Percentiles rank a stretch among this genome's conserved stretches.
Conservation (phyloP, 768 basidiomycete genomes). For the Plicaturopsis crispa region DNA sequence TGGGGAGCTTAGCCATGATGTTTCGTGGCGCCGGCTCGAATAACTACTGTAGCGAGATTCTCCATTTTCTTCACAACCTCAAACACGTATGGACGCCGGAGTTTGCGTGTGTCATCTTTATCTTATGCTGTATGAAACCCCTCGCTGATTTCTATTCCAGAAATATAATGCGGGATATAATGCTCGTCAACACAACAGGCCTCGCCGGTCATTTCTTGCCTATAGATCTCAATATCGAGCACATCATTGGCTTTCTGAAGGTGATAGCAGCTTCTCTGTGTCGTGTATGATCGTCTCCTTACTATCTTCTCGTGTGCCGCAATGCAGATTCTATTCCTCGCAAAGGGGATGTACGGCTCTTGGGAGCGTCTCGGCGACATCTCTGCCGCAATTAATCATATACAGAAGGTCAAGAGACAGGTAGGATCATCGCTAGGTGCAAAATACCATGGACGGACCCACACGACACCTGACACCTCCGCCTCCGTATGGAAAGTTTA, state of each 20-base stretch:
- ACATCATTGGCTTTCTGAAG: conserved; percentile 26
- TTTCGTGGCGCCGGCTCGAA: conserved; percentile 15
- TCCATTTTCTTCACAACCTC: conserved; percentile 13
- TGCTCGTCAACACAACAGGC: conserved; percentile 25
- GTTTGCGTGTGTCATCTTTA: conserved; percentile 17
- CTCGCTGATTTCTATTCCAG: conserved; percentile 10
- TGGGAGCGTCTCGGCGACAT: conserved; percentile 27
- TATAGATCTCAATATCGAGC: conserved; percentile 30
- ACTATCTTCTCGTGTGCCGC: no score
- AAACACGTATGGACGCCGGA: conserved; percentile 24
- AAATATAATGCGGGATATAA: conserved; percentile 27
- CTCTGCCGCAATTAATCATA: conserved; percentile 17
- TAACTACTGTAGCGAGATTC: conserved; percentile 14
- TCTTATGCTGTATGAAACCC: neutral
- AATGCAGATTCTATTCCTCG: conserved; percentile 16
- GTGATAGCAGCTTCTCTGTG: conserved; percentile 6
- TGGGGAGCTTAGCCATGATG: conserved; percentile 10
- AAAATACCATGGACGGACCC: neutral
- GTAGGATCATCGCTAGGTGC: conserved; percentile 9
- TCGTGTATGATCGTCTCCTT: neutral
- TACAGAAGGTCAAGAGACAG: conserved; percentile 22
- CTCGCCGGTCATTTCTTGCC: conserved; percentile 25
- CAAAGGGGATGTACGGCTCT: conserved; percentile 21
- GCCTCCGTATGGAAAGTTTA: conserved; percentile 4
- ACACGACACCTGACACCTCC: conserved; percentile 2